Evolutionary conservation across 2,329 filamentous ascomycete species (phyloP).

Genomic region (Teratosphaeria pseudoeucalypti): DNA sequence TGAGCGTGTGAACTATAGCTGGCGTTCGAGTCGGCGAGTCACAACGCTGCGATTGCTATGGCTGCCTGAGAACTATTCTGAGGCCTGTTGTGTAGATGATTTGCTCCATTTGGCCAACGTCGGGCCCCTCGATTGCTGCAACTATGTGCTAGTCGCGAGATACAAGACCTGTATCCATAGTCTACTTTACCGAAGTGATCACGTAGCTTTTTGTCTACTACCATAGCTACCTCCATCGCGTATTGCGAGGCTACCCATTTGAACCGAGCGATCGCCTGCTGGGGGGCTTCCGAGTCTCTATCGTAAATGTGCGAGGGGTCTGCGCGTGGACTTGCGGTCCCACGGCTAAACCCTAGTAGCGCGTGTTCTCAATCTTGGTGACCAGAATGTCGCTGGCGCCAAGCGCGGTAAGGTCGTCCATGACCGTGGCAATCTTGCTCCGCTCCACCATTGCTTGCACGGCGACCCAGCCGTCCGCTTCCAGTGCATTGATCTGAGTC

Average conservation of each 20-base stretch:
- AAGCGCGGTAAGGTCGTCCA: constrained; percentile 69
- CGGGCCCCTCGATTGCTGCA: neutral
- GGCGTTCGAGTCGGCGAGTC: neutral
- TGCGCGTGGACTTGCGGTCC: neutral
- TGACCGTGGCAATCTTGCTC: constrained; percentile 71
- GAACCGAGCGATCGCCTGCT: neutral
- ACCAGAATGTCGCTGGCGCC: constrained; percentile 82
- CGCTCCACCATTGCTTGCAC: constrained; percentile 88
- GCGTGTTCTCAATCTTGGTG: constrained; percentile 72
- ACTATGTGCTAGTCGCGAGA: neutral
- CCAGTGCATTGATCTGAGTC: constrained; percentile 60
- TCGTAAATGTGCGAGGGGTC: neutral
- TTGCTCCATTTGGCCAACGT: neutral
- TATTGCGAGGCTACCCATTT: neutral
- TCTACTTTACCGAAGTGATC: neutral
- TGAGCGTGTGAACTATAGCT: neutral
- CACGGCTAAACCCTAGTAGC: constrained; percentile 18
- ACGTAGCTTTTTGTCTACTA: neutral
- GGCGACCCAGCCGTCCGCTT: constrained; percentile 88
- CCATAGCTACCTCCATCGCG: neutral
- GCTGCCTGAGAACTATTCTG: neutral
- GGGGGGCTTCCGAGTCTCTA: neutral
- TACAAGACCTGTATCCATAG: neutral
- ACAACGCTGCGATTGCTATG: neutral
- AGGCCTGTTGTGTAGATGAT: neutral